A percentile compares a stretch with the other conserved stretches of the same genome.
Evolutionary conservation across 768 basidiomycete species (phyloP).

Genomic region (Lepiota brunneoincarnata): DNA sequence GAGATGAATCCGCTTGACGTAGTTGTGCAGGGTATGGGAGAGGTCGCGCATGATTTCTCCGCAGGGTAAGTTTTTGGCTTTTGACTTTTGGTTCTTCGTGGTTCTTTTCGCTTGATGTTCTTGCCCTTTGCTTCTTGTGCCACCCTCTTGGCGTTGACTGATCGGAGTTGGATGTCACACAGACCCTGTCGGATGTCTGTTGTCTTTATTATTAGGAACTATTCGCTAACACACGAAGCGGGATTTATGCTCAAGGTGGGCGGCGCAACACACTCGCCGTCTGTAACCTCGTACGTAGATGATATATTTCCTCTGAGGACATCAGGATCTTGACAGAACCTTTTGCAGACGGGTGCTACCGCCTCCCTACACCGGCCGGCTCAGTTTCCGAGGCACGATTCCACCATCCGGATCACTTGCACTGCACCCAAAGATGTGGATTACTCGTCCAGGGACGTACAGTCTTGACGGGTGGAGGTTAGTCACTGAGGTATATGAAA

Average conservation of each 20-base stretch:
- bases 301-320: neutral
- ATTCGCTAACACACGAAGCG: constrained; percentile 62
- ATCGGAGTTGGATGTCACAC: neutral
- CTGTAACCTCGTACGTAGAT: constrained; percentile 9
- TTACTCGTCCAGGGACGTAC: constrained; percentile 63
- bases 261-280: constrained; percentile 16
- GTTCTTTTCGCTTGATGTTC: neutral
- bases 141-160: neutral
- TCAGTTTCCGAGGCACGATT: constrained; percentile 61
- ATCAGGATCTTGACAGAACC: neutral
- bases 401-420: constrained; percentile 42
- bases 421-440: constrained; percentile 55
- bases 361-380: constrained; percentile 62
- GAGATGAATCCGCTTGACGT: constrained; percentile 77
- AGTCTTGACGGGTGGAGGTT: constrained; percentile 65
- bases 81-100: neutral
- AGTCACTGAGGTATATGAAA: constrained; percentile 40
- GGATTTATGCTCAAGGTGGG: constrained; percentile 55
- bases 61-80: constrained; percentile 70
- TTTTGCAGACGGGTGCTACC: constrained; percentile 39
- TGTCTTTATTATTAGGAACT: constrained; percentile 62
- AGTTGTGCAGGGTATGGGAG: constrained; percentile 38
- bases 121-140: neutral
- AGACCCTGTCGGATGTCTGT: constrained; percentile 59
- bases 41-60: constrained; percentile 62